Evolutionary conservation across 2,329 filamentous ascomycete genomes (phyloP).

Genomic region (Fusarium beomiforme): DNA sequence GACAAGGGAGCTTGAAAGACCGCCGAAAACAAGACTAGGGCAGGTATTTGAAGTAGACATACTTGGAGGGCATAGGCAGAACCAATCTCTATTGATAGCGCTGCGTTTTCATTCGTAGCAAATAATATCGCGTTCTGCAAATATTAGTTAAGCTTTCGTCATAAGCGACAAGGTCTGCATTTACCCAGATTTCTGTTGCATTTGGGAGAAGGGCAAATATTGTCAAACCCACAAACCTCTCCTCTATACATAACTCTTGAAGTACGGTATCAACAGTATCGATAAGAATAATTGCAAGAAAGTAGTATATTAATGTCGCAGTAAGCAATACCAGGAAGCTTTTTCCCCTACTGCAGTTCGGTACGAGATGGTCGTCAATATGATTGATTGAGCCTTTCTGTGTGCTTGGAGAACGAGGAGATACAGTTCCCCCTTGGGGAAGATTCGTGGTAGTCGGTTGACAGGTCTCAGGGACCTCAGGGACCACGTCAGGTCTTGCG

Average conservation of each 20-base stretch:
- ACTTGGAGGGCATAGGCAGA: background rate
- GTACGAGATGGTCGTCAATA: too few relatives aligned
- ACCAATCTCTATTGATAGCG: background rate
- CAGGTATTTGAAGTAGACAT: background rate
- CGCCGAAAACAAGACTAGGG: background rate
- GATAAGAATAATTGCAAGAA: background rate
- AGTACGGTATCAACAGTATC: background rate
- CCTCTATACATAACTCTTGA: background rate
- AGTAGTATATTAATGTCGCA: background rate
- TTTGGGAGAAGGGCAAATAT: background rate
- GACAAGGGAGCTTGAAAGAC: too few relatives aligned
- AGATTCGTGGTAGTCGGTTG: too few relatives aligned
- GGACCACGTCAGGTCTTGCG: too few relatives aligned
- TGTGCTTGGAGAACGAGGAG: too few relatives aligned
- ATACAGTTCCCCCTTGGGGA: too few relatives aligned
- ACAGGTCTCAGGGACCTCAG: too few relatives aligned
- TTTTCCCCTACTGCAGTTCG: too few relatives aligned
- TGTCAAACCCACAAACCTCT: background rate
- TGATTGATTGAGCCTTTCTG: too few relatives aligned
- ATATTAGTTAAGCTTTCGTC: background rate
- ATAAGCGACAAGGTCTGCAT: background rate
- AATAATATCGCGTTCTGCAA: constrained; percentile 1
- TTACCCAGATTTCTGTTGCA: background rate
- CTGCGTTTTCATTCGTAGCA: background rate
- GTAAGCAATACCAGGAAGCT: too few relatives aligned